These are phyloP conservation scores for Nakazawaea wyomingensis DNA, from an alignment of 805 yeast genomes.

Conservation along the genomic window DNA sequence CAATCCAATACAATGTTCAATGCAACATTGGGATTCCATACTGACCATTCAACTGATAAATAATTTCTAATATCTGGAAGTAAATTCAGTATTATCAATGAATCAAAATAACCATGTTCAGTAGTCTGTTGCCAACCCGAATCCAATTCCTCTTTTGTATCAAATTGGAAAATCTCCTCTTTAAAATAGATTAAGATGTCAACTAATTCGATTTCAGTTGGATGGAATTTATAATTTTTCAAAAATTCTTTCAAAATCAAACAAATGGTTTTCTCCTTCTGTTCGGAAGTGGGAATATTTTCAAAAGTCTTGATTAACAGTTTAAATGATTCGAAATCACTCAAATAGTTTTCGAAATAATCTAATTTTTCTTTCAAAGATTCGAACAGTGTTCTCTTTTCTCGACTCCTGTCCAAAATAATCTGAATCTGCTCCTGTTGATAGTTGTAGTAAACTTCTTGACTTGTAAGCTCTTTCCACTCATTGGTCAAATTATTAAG, in stretches of 20 bases:
- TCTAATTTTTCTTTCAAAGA: slow-evolving; percentile 8
- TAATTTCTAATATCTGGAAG: slow-evolving; percentile 25
- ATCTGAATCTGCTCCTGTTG: slow-evolving; percentile 14
- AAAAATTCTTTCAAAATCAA: slow-evolving; percentile 14
- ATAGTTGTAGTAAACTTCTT: slow-evolving; percentile 14
- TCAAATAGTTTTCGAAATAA: not conserved
- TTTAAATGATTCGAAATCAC: slow-evolving; percentile 14
- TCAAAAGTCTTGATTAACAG: slow-evolving; percentile 19
- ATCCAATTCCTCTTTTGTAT: not conserved
- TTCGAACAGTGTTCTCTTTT: slow-evolving; percentile 4
- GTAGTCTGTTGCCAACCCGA: no score
- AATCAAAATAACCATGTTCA: slow-evolving; percentile 26
- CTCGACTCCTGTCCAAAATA: slow-evolving; percentile 3
- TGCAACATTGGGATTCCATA: slow-evolving; percentile 32
- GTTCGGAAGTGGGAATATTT: slow-evolving; percentile 10
- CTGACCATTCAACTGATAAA: slow-evolving; percentile 31
- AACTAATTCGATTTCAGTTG: slow-evolving; percentile 25
- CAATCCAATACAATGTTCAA: slow-evolving; percentile 36
- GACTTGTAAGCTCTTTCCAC: slow-evolving; percentile 11
- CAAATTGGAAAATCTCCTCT: slow-evolving; percentile 10
- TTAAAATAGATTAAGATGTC: slow-evolving; percentile 26
- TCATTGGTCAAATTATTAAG: slow-evolving; percentile 15
- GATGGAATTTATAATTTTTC: slow-evolving; percentile 16
- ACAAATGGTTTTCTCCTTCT: slow-evolving; percentile 19
- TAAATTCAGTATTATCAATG: slow-evolving; percentile 32